Evolutionary conservation across 495 filamentous ascomycete species (phyloP), one percentile per base, ranked within the genome.

Genomic region (Hypomontagnella submonticulosa): DNA sequence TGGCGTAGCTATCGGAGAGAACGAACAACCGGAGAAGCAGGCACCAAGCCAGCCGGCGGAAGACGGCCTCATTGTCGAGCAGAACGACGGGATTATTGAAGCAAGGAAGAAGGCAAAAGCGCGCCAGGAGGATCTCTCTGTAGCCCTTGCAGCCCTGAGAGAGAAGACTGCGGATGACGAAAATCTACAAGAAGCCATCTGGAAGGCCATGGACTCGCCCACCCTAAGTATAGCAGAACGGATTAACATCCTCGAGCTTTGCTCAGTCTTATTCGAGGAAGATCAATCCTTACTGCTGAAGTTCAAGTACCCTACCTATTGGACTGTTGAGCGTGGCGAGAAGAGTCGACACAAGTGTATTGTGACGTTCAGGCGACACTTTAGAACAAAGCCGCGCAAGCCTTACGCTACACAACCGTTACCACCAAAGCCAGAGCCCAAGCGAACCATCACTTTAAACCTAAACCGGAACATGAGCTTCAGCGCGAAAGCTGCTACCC

Each of bases 41-140:
- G 55, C 70, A 5, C 69, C 75, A 70, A 53, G 61, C 9, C 71
- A 74, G 57, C 61, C 63, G 4, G 62, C 59, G 23, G 68, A 65
- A 12, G 85, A 84, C 48, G 88, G 84, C n/a, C 78, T 99, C 62
- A 87, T 96, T 43, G 87, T 98, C 52, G 92, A 97, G 62, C 85
- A 90, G 68, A 85, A 85, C 4, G 80, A 78, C 15, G 75, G 74
- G 15, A 81, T 86, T 15, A 88, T 89, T 2, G 85, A 89, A 58
- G 81, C 85, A 23, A 84, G 90, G 23, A 85, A 90, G 71, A 87
- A 87, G 1, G 84, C 88, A 64, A 81, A 91, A 13, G 88, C 86
- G 0, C 86, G 93, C 41, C 90, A 86, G 61, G 87, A 88, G 44
- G 89, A 88, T n/a, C 86, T 97, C 27, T 79, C 85, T 0, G 90